Conservation (phyloP, 75 land plant species). For the Larix kaempferi region DNA sequence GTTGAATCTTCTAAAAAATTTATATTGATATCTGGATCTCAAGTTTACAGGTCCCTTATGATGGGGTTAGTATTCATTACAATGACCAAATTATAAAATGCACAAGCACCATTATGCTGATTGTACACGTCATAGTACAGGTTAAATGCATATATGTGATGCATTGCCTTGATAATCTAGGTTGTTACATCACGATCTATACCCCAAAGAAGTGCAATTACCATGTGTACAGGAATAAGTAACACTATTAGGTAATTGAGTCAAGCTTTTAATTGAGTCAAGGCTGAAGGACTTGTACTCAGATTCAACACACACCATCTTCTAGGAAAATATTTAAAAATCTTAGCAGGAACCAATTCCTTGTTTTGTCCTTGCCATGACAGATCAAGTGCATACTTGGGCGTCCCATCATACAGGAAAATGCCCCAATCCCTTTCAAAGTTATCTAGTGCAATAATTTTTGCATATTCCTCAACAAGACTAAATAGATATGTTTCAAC, state of each 20-base stretch:
- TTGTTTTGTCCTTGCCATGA: constrained; percentile 16
- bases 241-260: constrained; percentile 32
- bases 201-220: constrained; percentile 48
- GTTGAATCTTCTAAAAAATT: too few relatives aligned
- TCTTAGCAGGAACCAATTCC: constrained; percentile 21
- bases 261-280: too few relatives aligned
- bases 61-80: constrained; percentile 33
- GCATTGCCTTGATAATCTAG: too few relatives aligned
- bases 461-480: too few relatives aligned
- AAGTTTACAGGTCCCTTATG: constrained; percentile 41
- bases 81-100: constrained; percentile 31
- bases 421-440: constrained; percentile 89
- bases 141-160: too few relatives aligned
- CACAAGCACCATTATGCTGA: constrained; percentile 43
- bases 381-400: too few relatives aligned
- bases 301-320: too few relatives aligned
- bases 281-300: constrained; percentile 17
- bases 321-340: constrained; percentile 43
- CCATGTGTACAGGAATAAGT: constrained; percentile 72
- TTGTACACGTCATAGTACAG: constrained; percentile 58
- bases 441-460: too few relatives aligned
- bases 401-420: constrained; percentile 69
- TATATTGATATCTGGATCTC: constrained; percentile 39
- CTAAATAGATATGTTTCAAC: too few relatives aligned
- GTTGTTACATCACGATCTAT: constrained; percentile 46